Evolutionary conservation across 1,284 basidiomycete genomes (phyloP), one percentile per base, ranked within the genome.

Genomic region (Ganoderma sp.): DNA sequence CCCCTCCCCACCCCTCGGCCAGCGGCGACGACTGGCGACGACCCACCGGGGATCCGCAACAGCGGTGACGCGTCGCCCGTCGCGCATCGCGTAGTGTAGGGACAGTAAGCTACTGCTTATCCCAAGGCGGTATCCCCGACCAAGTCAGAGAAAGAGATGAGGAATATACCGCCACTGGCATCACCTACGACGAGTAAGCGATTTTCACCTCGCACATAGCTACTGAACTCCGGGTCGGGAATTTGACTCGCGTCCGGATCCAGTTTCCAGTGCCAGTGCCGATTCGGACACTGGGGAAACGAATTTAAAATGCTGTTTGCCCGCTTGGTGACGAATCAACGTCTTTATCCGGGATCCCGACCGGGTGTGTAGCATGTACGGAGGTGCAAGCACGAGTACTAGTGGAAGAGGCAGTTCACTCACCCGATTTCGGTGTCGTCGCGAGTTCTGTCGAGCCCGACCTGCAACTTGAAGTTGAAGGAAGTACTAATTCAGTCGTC

Each of bases 41-140:
- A n/a, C 45, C 45, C 45, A 48, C 45, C 45, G 45, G 45, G n/a
- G 19, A n/a, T 48, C 45, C 19, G 45, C 45, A 48, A 48, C n/a
- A 22, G 45, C 45, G 45, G 45, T 48, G 7, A 8, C 45, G 45
- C n/a, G n/a, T n/a, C 6, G 9, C 9, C 5, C 34, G 34, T 37
- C 34, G 34, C 34, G 34, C 9, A 37, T 37, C 9, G 34, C 34
- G 34, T 37, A 37, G 25, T 37, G 34, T 37, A 5, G 9, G 9
- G 34, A 9, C 9, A 37, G 34, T 37, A 37, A 5, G 34, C 34
- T 42, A 42, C 15, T 1, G 41, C 41, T 14, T 42, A 42, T 42
- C 41, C 41, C 9, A 14, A 42, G 12, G 41, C 41, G 41, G 15
- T 42, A 42, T 42, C 41, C 41, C 41, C 12, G 41, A 42, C 48